Percentiles rank a stretch among this genome's conserved stretches.
Evolutionary conservation across 805 yeast genomes (phyloP).

Genomic region (Peterozyma xylosa): DNA sequence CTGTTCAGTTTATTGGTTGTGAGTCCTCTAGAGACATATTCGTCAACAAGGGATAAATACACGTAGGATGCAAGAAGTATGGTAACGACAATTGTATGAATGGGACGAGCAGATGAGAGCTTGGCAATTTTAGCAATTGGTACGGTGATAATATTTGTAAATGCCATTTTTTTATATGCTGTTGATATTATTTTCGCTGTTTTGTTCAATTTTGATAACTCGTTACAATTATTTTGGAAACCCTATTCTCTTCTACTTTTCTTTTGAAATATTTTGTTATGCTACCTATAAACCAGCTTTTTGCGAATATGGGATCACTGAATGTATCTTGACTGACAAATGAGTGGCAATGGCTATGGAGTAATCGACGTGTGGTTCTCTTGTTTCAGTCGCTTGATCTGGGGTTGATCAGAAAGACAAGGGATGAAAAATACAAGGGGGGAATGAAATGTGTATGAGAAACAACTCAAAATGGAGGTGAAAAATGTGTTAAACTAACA

Average conservation of each 20-base stretch:
- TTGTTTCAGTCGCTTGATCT: no score
- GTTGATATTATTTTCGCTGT: neutral
- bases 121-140: slow-evolving; percentile 22
- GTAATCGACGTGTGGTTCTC: no score
- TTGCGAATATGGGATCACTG: no score
- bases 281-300: no score
- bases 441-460: no score
- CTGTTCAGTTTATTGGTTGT: neutral
- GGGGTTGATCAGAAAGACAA: no score
- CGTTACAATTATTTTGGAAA: neutral
- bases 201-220: neutral
- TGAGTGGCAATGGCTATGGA: no score
- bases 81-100: slow-evolving; percentile 71
- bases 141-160: neutral
- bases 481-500: no score
- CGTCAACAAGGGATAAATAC: slow-evolving; percentile 68
- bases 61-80: slow-evolving; percentile 73
- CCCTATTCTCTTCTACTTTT: neutral
- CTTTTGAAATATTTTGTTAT: neutral
- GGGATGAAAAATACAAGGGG: no score
- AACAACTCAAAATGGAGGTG: no score
- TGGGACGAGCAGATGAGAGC: slow-evolving; percentile 72
- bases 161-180: neutral
- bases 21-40: slow-evolving; percentile 31
- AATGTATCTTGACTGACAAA: no score